Evolutionary conservation across 2,329 filamentous ascomycete genomes (phyloP).

Genomic region (Ophiostoma sp.): DNA sequence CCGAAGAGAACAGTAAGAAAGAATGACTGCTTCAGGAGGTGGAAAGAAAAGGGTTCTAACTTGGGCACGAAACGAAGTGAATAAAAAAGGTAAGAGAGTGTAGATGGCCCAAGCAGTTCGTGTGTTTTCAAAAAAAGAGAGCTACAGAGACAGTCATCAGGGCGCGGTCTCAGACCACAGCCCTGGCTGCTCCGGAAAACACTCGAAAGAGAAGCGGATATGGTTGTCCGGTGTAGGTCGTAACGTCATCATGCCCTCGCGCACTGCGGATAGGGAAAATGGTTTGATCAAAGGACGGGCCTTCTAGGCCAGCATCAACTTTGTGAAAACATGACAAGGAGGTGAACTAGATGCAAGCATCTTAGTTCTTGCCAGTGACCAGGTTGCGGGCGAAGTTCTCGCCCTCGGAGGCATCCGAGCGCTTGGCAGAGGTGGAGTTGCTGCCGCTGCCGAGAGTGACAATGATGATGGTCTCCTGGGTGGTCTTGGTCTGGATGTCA

Average conservation of each 20-base stretch:
- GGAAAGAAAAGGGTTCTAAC: not conserved
- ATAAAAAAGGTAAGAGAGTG: not conserved
- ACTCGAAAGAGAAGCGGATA: not conserved
- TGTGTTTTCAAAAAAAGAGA: constrained; percentile 5
- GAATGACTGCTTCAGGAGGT: constrained; percentile 13
- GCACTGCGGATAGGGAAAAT: constrained; percentile 19
- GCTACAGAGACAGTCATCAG: not conserved
- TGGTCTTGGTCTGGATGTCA: constrained; percentile 39
- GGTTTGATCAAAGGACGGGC: not conserved
- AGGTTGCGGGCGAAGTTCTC: constrained; percentile 27
- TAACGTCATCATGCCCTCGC: constrained; percentile 19
- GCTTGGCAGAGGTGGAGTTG: constrained; percentile 21
- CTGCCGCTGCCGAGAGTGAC: constrained; percentile 31
- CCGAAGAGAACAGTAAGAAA: not conserved
- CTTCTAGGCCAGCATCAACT: not conserved
- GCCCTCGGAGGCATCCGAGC: constrained; percentile 8
- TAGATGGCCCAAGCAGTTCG: not conserved
- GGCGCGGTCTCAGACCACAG: constrained; percentile 19
- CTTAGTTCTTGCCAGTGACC: constrained; percentile 26
- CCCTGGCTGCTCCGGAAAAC: constrained; percentile 8
- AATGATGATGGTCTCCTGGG: constrained; percentile 33
- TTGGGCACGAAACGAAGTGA: not conserved
- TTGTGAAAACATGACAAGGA: not conserved
- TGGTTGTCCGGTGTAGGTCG: not conserved
- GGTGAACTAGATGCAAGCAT: not conserved